Evolutionary conservation across 805 yeast genomes (phyloP).

Genomic region (Saturnispora zaruensis): DNA sequence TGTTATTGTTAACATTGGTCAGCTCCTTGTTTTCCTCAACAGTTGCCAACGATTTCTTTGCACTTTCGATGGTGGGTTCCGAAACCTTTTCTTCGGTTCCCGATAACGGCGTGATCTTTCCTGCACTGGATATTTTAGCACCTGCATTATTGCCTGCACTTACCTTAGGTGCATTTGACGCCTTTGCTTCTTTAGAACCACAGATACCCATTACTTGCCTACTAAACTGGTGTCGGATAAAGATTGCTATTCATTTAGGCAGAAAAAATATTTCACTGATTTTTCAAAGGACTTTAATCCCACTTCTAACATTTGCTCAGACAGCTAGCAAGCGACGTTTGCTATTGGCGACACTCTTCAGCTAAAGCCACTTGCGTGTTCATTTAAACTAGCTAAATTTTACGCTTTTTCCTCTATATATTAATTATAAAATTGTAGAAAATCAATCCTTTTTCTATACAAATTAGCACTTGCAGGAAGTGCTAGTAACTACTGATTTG

Average conservation of each 20-base stretch:
- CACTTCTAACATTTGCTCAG: background rate
- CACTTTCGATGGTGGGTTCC: background rate
- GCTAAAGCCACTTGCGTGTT: background rate
- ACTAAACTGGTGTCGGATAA: background rate
- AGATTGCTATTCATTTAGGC: background rate
- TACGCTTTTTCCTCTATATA: background rate
- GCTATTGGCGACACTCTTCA: background rate
- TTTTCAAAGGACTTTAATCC: background rate
- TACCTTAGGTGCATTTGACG: background rate
- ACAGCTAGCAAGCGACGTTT: background rate
- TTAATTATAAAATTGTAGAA: slow-evolving; percentile 1
- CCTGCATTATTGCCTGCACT: background rate
- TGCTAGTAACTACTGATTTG: too few species aligned
- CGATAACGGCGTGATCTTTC: background rate
- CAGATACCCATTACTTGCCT: slow-evolving; percentile 13
- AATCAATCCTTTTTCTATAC: background rate
- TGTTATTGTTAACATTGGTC: background rate
- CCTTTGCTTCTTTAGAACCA: slow-evolving; percentile 15
- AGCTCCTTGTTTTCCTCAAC: slow-evolving; percentile 9
- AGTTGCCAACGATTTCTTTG: slow-evolving; percentile 8
- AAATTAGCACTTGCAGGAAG: too few species aligned
- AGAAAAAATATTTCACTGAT: background rate
- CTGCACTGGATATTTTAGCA: background rate
- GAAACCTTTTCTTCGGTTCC: slow-evolving; percentile 1
- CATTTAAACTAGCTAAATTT: background rate